phyloP scores from a whole-genome alignment of 139 green algal species.

The Chlamydomonas eustigma region DNA sequence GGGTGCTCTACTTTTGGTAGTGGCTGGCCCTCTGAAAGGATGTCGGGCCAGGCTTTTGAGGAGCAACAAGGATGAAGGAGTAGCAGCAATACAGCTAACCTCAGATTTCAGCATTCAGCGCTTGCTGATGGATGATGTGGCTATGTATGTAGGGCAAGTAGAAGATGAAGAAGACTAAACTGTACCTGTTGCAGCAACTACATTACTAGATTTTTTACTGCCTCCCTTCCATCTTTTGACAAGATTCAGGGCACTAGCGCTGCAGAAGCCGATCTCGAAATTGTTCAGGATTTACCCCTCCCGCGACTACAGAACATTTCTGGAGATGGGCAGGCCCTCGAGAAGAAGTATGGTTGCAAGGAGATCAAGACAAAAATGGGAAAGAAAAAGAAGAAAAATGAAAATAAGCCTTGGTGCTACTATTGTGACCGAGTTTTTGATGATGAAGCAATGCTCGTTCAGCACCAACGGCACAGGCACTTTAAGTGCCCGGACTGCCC shows the following conservation, averaged over 20 bases:
- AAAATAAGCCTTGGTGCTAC: slow-evolving; percentile 17
- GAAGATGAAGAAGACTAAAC: slow-evolving; percentile 27
- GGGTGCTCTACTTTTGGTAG: slow-evolving; percentile 58
- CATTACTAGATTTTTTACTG: neutral
- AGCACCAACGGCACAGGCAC: slow-evolving; percentile 88
- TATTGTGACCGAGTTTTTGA: slow-evolving; percentile 86
- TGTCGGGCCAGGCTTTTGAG: slow-evolving; percentile 43
- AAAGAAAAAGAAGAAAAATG: slow-evolving; percentile 5
- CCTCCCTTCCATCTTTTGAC: neutral
- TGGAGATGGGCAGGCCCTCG: too few relatives aligned
- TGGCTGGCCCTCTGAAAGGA: slow-evolving; percentile 55
- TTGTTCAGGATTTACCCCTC: too few relatives aligned
- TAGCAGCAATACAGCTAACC: slow-evolving; percentile 66
- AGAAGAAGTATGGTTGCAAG: too few relatives aligned
- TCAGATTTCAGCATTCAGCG: slow-evolving; percentile 56
- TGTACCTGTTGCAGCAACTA: too few relatives aligned
- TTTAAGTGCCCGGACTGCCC: slow-evolving; percentile 73
- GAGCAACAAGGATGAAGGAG: slow-evolving; percentile 31
- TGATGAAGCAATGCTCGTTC: slow-evolving; percentile 82
- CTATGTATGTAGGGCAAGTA: slow-evolving; percentile 43
- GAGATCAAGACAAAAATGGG: too few relatives aligned
- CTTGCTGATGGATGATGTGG: slow-evolving; percentile 68
- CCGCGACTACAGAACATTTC: too few relatives aligned
- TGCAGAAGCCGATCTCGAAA: neutral
- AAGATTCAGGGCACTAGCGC: neutral